Evolutionary conservation across 2,329 filamentous ascomycete species (phyloP).

Genomic region (Xylariaceae sp.): DNA sequence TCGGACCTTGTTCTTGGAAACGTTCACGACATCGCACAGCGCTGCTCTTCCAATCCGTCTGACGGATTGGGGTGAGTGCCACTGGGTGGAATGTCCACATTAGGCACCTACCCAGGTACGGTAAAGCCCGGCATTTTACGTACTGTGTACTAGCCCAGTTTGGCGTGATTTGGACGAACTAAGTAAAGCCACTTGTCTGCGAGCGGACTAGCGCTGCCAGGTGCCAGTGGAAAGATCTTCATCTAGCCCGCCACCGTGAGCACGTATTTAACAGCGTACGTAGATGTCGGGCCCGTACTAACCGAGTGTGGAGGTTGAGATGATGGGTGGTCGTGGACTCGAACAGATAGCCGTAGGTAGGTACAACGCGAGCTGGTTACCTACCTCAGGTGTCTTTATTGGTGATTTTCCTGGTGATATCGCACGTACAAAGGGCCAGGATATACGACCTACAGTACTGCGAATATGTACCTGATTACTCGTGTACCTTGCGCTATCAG

Average conservation of each 20-base stretch:
- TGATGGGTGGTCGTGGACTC: too few relatives aligned
- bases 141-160: background rate
- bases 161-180: background rate
- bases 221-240: background rate
- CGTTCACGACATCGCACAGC: background rate
- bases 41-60: background rate
- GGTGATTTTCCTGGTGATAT: too few relatives aligned
- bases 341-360: too few relatives aligned
- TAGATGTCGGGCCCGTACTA: too few relatives aligned
- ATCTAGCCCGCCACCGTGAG: background rate
- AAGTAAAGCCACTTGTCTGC: background rate
- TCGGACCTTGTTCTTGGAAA: background rate
- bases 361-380: too few relatives aligned
- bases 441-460: too few relatives aligned
- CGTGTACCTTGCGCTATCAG: too few relatives aligned
- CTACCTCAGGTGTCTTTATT: too few relatives aligned
- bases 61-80: background rate
- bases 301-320: too few relatives aligned
- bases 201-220: background rate
- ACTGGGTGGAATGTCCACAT: background rate
- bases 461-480: too few relatives aligned
- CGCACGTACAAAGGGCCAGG: too few relatives aligned
- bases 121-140: background rate
- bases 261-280: too few relatives aligned
- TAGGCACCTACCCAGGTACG: background rate